phyloP scores from a whole-genome alignment of 2,329 filamentous ascomycete species.

The Aspergillus sp. region DNA sequence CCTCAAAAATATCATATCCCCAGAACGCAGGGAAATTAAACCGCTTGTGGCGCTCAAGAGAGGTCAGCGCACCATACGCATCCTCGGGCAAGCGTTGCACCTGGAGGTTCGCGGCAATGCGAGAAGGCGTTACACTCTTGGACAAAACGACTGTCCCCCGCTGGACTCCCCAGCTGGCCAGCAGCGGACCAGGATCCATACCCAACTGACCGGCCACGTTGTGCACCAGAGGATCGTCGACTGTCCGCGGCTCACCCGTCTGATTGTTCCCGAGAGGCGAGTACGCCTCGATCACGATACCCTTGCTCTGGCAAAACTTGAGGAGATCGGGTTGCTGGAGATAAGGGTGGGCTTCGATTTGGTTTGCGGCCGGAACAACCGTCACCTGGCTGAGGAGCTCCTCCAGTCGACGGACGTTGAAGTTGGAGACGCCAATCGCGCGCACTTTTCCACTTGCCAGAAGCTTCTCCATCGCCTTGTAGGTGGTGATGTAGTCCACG shows the following conservation, averaged over 20 bases:
- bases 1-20: conserved; percentile 35
- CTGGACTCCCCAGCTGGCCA: conserved; percentile 55
- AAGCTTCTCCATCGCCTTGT: conserved; percentile 56
- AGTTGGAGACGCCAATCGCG: conserved; percentile 71
- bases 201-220: conserved; percentile 60
- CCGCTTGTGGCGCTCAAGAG: conserved; percentile 30
- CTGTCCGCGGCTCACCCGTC: conserved; percentile 37
- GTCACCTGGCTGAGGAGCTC: conserved; percentile 66
- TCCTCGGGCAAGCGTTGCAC: conserved; percentile 26
- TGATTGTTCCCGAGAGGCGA: conserved; percentile 53
- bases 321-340: conserved; percentile 49
- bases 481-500: conserved; percentile 45
- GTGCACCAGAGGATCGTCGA: conserved; percentile 58
- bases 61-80: conserved; percentile 24
- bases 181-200: conserved; percentile 54
- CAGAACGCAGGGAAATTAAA: conserved; percentile 31
- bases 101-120: conserved; percentile 48
- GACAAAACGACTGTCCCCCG: conserved; percentile 53
- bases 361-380: conserved; percentile 69
- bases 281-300: conserved; percentile 59
- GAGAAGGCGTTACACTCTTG: conserved; percentile 51
- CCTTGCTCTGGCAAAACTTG: conserved; percentile 51
- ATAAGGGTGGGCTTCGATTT: conserved; percentile 40
- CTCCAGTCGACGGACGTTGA: conserved; percentile 71
- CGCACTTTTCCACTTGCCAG: conserved; percentile 57